These are phyloP conservation scores for Arthroderma uncinatum DNA, from an alignment of 2,329 filamentous ascomycete species.

Conservation along the genomic window DNA sequence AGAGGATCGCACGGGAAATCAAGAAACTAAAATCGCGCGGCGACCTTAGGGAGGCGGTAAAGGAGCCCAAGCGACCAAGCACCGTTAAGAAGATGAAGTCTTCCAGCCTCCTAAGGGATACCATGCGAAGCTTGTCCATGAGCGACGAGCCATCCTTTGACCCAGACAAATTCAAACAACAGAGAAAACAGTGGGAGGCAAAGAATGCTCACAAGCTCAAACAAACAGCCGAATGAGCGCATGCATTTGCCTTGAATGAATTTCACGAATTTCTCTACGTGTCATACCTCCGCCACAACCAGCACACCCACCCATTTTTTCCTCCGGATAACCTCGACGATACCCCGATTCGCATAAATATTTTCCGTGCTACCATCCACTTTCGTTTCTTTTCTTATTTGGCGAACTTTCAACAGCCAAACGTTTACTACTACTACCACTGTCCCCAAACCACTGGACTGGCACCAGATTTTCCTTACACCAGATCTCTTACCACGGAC, in stretches of 20 bases:
- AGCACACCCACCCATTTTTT: background rate
- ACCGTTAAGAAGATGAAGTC: slow-evolving; percentile 29
- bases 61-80: slow-evolving; percentile 19
- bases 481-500: background rate
- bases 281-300: background rate
- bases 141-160: slow-evolving; percentile 37
- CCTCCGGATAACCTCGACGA: background rate
- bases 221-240: slow-evolving; percentile 8
- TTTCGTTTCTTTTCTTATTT: background rate
- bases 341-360: slow-evolving; percentile 1
- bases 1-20: slow-evolving; percentile 50
- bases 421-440: background rate
- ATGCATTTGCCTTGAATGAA: background rate
- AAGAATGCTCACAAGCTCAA: slow-evolving; percentile 25
- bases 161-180: slow-evolving; percentile 39
- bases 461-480: background rate
- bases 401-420: background rate
- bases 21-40: slow-evolving; percentile 47
- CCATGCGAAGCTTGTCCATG: slow-evolving; percentile 24
- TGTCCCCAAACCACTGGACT: background rate
- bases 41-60: slow-evolving; percentile 34
- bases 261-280: slow-evolving; percentile 1
- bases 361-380: background rate
- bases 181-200: slow-evolving; percentile 40
- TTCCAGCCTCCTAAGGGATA: slow-evolving; percentile 20